Evolutionary conservation across 2,329 filamentous ascomycete species (phyloP).

Genomic region (Neofusicoccum umdonicola): DNA sequence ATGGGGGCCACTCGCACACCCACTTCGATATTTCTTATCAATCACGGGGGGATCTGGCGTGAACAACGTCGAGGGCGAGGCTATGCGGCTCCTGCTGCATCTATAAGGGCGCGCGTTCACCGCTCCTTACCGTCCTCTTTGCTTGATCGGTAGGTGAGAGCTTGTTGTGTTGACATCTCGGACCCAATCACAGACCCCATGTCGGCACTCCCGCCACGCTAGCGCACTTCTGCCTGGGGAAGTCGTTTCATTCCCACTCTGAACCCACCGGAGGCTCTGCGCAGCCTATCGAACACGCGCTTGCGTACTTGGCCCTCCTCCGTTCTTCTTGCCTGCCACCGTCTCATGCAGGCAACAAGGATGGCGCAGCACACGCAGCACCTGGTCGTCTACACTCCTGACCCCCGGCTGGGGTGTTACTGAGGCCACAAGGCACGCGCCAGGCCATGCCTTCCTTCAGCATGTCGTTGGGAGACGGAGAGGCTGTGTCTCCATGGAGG

Average conservation of each 20-base stretch:
- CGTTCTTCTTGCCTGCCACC: neutral
- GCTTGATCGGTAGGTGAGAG: neutral
- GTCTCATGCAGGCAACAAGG: neutral
- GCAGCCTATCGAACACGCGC: too few species aligned
- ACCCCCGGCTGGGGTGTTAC: too few species aligned
- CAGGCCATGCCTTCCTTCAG: neutral
- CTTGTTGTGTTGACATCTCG: neutral
- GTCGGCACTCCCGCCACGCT: neutral
- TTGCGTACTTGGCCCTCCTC: neutral
- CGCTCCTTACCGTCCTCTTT: neutral
- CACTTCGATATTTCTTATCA: neutral
- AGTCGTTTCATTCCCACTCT: neutral
- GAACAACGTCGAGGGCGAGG: neutral
- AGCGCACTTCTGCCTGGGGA: slow-evolving; percentile 10
- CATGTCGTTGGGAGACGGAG: neutral
- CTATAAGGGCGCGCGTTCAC: neutral
- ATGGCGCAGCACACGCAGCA: neutral
- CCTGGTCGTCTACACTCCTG: neutral
- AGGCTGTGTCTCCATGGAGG: neutral
- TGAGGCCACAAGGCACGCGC: neutral
- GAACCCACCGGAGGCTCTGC: too few species aligned
- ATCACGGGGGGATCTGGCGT: neutral
- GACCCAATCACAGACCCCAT: neutral
- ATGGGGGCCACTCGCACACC: neutral
- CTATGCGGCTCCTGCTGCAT: neutral